Evolutionary conservation across 2,329 filamentous ascomycete genomes (phyloP), one percentile per base, ranked within the genome.

Genomic region (Trichoderma citrinoviride): DNA sequence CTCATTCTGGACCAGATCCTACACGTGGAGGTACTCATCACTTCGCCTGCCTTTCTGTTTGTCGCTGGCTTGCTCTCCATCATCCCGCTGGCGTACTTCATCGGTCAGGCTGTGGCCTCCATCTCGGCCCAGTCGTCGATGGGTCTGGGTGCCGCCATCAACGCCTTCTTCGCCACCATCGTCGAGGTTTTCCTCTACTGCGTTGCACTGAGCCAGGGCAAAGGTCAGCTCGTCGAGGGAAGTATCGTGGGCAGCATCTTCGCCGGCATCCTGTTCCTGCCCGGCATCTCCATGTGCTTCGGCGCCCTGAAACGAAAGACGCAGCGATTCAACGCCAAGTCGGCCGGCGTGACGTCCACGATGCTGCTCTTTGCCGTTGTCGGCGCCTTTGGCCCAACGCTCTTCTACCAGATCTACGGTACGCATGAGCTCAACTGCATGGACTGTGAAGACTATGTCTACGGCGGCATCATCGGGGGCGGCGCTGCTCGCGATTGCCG

Each of bases 381-480:
- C 71, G 94, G 91, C 67, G 92, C 94, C 8, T 99, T 99, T 77
- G 90, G 94, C 0, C 95, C 95, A 3, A 99, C 95, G 0, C 80
- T 99, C 15, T 99, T 99, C 79, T 99, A 98, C 78, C 94, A 99
- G 74, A 97, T 99, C 68, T 98, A 98, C 76, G 96, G 95, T 70
- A 97, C 93, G 55, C 95, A 99, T 74, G 93, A 99, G 79, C 85
- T 99, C 60, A 95, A 92, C 73, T 99, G 95, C 73, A 86, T 87
- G 65, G 85, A 85, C 64, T 88, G 85, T 67, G 79, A 84, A 54
- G 83, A 87, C 67, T 80, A 77, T 61, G 71, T 67, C 17, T 53
- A 68, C 6, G 60, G 70, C 19, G 76, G 74, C 40, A 75, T 78
- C 7, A 68, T 69, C 7, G 72, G 73, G 3, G 71, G 69, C 3